phyloP scores from a whole-genome alignment of 306 rosid genomes.

The Prunus davidiana region DNA sequence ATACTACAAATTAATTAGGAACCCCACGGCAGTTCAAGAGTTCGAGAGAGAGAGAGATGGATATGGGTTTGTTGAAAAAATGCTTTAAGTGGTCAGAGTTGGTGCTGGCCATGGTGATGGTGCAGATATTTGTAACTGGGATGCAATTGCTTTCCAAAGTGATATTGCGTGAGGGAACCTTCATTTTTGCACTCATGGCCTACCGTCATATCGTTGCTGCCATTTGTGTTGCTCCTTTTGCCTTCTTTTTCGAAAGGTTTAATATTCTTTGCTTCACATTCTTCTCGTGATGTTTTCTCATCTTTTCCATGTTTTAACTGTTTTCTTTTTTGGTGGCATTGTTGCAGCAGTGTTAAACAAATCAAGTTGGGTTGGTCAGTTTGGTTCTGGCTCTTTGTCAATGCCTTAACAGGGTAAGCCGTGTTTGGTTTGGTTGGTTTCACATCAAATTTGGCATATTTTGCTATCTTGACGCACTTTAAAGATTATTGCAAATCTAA shows the following conservation, averaged over 20 bases:
- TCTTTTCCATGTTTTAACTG: neutral
- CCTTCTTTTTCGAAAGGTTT: constrained; percentile 58
- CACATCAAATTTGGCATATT: neutral
- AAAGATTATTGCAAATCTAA: neutral
- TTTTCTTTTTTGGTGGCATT: neutral
- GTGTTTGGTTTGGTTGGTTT: neutral
- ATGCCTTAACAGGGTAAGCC: constrained; percentile 61
- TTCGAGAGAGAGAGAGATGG: neutral
- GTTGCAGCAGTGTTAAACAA: constrained; percentile 51
- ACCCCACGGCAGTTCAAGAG: neutral
- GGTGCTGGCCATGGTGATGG: constrained; percentile 46
- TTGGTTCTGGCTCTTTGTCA: constrained; percentile 62
- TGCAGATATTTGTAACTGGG: constrained; percentile 47
- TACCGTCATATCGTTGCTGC: constrained; percentile 65
- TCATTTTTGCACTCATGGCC: constrained; percentile 54
- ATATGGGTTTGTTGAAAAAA: constrained; percentile 11
- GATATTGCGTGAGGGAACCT: constrained; percentile 43
- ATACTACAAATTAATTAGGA: too few species aligned
- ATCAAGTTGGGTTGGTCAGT: constrained; percentile 37
- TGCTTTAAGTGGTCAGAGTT: constrained; percentile 34
- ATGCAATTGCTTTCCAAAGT: constrained; percentile 54
- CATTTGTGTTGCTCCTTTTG: constrained; percentile 62
- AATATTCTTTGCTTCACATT: neutral
- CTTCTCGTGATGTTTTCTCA: neutral
- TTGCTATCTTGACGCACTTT: neutral